Base-by-base conservation (phyloP, 257 asterid genomes). In the Leonotis leonurus region DNA sequence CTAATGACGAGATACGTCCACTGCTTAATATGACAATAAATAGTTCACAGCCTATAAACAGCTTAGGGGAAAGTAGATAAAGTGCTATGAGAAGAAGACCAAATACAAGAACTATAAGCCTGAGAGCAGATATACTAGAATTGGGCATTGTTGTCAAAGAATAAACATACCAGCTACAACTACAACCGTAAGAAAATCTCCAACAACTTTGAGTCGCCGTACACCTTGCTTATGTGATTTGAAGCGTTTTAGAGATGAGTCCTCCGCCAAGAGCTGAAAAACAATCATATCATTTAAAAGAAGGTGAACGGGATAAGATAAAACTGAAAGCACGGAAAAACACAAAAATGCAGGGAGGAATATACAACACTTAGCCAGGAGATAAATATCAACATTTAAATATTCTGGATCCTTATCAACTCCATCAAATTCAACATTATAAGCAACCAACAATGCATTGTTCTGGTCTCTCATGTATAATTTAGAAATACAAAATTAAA, bases 181-280 rank as follows among this genome's bases (percentile, higher is more conserved):
- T 13, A 78, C 67, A 32, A 89, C 30, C 12, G 95, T 89, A 57
- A 84, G 86, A 69, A 69, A 73, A 68, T 87, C 95, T 69, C 95
- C 94, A 1, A 78, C 62, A 64, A 58, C 74, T 67, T 83, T 87
- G 72, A 89, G 75, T 70, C 74, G 78, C 37, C 77, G 67, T 61
- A 84, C 84, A 35, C 83, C 70, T 69, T 77, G 75, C 76, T 86
- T 82, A 59, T 83, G 75, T 24, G 95, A 84, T 68, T 89, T 89
- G 72, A 84, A 84, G 71, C 79, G 89, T 56, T 66, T 84, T 37
- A 89, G 79, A 13, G 81, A 78, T 8, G 90, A 83, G 71, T 89
- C 87, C 2, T 62, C 82, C 1, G 86, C 90, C 81, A 89, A 78
- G 70, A 89, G 89, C 95, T 86, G 88, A 56, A 78, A 80, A 63